Base-by-base conservation (phyloP, 2,329 filamentous ascomycete genomes). In the Endoconidiophora laricicola region DNA sequence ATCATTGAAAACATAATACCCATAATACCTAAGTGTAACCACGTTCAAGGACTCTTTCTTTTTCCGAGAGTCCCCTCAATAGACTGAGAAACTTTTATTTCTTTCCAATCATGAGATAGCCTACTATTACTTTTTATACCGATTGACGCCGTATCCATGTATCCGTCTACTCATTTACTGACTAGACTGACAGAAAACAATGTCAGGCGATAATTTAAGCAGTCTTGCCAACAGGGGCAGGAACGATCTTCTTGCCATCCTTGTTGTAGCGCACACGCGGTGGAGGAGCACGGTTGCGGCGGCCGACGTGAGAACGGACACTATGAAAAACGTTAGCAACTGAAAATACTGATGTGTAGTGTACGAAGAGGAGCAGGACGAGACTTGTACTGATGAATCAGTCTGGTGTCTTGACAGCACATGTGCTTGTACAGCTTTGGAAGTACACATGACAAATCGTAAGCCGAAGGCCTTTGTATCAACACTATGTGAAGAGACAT, bases 241-340 rank as follows among this genome's bases (percentile, higher is more conserved):
- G 87, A 69, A 81, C 83, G 69, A 98, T 81, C 84, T 98, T 98
- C 87, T 98, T 98, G 78, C 88, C 90, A 68, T 98, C 91, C 83
- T 96, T 95, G 85, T 98, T 98, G 86, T 94, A 98, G 65, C 91
- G 79, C 65, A 98, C 88, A 68, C 91, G 81, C 66, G 91, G 91
- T 62, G 91, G 91, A 65, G 91, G 93, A 64, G 90, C 90, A 71
- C 91, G 86, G 86, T 98, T 98, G 74, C 91, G 91, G 70, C 91
- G 90, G 64, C 93, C 91, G 67, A 84, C 88, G 62, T 85, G 80
- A 61, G 91, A 98, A 65, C 91, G 91, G 70, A 98, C 91, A 82
- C 91, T 96, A 63, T 60, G 48, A 36, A 36, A 53, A 54, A 53
- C 50, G 55, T 54, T 47, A 63, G 70, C 76, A 24, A 43, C 22